Conservation (phyloP, 2,329 filamentous ascomycete species). For the Thelonectria rubi region DNA sequence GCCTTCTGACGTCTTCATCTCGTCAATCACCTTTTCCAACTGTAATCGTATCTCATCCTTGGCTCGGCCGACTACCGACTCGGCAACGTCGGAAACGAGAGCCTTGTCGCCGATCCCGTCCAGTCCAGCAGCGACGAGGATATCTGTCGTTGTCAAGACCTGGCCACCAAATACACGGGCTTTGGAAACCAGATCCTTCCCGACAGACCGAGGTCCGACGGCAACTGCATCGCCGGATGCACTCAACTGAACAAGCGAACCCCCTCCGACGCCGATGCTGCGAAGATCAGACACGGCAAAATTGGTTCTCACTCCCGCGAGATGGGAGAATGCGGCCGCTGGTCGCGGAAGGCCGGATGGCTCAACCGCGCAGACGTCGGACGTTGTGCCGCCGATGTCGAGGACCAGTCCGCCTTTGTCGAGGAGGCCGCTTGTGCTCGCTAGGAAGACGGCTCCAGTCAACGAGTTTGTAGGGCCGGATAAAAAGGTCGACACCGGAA, state of each 20-base stretch:
- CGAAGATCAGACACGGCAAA: slow-evolving; percentile 25
- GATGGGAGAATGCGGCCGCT: slow-evolving; percentile 19
- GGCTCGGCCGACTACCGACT: slow-evolving; percentile 41
- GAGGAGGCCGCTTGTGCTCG: slow-evolving; percentile 4
- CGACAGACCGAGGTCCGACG: slow-evolving; percentile 62
- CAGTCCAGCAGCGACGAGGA: slow-evolving; percentile 51
- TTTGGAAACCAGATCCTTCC: slow-evolving; percentile 55
- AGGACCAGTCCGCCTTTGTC: slow-evolving; percentile 10
- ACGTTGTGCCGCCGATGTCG: slow-evolving; percentile 27
- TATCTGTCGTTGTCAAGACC: slow-evolving; percentile 59
- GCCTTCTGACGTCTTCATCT: slow-evolving; percentile 41
- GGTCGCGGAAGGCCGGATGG: slow-evolving; percentile 22
- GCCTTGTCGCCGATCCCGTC: slow-evolving; percentile 39
- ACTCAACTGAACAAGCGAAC: slow-evolving; percentile 49
- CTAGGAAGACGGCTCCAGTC: slow-evolving; percentile 55
- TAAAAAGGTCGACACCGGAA: slow-evolving; percentile 68
- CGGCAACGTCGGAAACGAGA: slow-evolving; percentile 3
- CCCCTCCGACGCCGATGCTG: slow-evolving; percentile 48
- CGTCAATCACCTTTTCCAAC: slow-evolving; percentile 40
- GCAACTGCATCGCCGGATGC: slow-evolving; percentile 44
- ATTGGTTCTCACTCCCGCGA: slow-evolving; percentile 23
- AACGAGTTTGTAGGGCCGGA: slow-evolving; percentile 70
- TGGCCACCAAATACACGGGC: slow-evolving; percentile 58
- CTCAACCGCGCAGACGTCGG: slow-evolving; percentile 21
- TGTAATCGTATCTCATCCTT: slow-evolving; percentile 52